Evolutionary conservation across 768 basidiomycete genomes (phyloP).

Genomic region (Pilatotrama ljubarskyi): DNA sequence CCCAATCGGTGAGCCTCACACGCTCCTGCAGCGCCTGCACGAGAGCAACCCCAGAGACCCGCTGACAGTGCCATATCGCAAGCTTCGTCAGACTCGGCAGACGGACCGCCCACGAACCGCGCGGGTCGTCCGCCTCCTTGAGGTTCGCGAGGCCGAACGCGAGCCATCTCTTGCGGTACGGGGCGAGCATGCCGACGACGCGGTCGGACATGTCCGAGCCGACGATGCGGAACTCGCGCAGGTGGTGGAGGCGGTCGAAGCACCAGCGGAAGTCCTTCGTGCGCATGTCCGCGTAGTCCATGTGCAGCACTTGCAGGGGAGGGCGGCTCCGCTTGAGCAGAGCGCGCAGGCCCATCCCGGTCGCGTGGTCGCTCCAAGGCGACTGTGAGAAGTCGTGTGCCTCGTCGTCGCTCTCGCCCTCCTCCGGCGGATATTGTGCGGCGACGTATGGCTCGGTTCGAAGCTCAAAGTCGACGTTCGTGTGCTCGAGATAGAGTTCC

Average conservation of each 20-base stretch:
- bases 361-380: constrained; percentile 73
- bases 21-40: constrained; percentile 54
- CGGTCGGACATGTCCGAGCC: constrained; percentile 81
- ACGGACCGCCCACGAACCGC: constrained; percentile 38
- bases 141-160: constrained; percentile 5
- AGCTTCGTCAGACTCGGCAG: constrained; percentile 56
- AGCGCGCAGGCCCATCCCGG: constrained; percentile 75
- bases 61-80: constrained; percentile 61
- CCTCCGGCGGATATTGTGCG: constrained; percentile 38
- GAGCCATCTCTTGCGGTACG: constrained; percentile 27
- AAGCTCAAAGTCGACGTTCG: constrained; percentile 60
- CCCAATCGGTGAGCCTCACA: constrained; percentile 39
- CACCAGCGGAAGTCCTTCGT: constrained; percentile 77
- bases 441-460: constrained; percentile 27
- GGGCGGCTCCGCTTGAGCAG: constrained; percentile 63
- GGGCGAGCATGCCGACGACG: constrained; percentile 61
- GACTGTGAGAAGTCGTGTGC: constrained; percentile 74
- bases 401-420: constrained; percentile 76
- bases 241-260: constrained; percentile 52
- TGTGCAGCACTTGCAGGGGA: constrained; percentile 63
- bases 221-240: constrained; percentile 71
- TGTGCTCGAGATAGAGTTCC: constrained; percentile 61
- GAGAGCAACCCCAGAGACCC: constrained; percentile 58
- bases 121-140: constrained; percentile 17
- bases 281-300: constrained; percentile 83